phyloP scores from a whole-genome alignment of 2,329 filamentous ascomycete species.

The Verticillium isaacii region DNA sequence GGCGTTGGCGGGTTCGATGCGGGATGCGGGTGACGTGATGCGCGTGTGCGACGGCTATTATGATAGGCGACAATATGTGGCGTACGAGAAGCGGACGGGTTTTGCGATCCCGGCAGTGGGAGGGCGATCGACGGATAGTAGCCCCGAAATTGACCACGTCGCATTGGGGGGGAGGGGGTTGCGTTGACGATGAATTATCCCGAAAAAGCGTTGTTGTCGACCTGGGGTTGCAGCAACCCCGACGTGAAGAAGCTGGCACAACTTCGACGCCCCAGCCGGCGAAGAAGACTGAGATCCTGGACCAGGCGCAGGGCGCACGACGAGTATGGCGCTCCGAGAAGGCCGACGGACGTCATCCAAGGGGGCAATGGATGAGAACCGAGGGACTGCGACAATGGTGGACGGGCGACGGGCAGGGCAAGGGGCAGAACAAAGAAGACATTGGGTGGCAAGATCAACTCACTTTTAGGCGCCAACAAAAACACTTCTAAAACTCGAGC shows the following conservation, averaged over 20 bases:
- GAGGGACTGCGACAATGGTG: constrained; percentile 3
- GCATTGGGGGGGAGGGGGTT: constrained; percentile 11
- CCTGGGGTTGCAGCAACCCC: not conserved
- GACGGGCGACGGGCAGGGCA: not conserved
- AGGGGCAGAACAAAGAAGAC: not conserved
- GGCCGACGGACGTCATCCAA: not conserved
- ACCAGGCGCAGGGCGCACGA: not conserved
- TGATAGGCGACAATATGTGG: not conserved
- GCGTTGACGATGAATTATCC: not conserved
- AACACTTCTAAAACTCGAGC: constrained; percentile 14
- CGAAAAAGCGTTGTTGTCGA: not conserved
- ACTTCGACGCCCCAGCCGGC: not conserved
- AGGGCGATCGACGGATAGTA: constrained; percentile 5
- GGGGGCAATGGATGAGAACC: not conserved
- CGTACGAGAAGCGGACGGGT: not conserved
- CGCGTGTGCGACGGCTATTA: not conserved
- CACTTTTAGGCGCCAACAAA: constrained; percentile 51
- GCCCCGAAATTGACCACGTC: constrained; percentile 8
- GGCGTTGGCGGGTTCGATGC: too few species aligned
- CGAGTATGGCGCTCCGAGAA: not conserved
- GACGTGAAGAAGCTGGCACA: not conserved
- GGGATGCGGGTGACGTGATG: not conserved
- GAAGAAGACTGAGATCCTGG: not conserved
- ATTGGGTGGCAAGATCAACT: constrained; percentile 23
- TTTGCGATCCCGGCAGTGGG: constrained; percentile 1